Percentiles rank a stretch among this genome's conserved stretches.
phyloP scores from a whole-genome alignment of 148 eudicot genomes.

The Rhododendron kiyosumense region DNA sequence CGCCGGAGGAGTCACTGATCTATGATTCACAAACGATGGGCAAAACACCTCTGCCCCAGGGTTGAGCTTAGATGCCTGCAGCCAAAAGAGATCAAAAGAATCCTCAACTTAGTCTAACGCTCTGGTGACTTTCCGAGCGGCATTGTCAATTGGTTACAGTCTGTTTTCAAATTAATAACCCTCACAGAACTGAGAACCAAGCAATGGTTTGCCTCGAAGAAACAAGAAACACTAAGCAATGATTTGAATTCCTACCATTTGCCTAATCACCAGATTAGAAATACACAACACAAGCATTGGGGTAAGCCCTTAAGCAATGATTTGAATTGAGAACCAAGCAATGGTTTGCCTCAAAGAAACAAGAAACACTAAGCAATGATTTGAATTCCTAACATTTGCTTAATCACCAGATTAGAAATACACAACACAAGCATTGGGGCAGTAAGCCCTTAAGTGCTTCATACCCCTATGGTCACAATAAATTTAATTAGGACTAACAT shows the following conservation, averaged over 20 bases:
- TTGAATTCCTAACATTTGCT: background rate
- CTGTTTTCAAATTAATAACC: background rate
- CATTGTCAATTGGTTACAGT: background rate
- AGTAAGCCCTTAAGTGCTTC: slow-evolving; percentile 7
- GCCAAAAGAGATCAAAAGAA: slow-evolving; percentile 5
- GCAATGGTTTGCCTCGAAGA: background rate
- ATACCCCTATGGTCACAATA: background rate
- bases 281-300: background rate
- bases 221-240: background rate
- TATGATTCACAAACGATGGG: slow-evolving; percentile 50
- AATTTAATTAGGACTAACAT: background rate
- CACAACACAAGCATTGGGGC: slow-evolving; percentile 1
- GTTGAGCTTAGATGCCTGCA: slow-evolving; percentile 89
- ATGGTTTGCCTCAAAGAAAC: background rate
- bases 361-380: background rate
- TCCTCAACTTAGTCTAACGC: slow-evolving; percentile 2
- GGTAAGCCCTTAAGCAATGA: background rate
- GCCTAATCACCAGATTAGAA: background rate
- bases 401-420: background rate
- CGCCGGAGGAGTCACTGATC: slow-evolving; percentile 48
- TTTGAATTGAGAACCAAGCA: background rate
- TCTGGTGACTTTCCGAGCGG: background rate
- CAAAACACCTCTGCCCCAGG: slow-evolving; percentile 81
- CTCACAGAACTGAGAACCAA: background rate
- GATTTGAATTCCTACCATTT: slow-evolving; percentile 1